Conservation (phyloP, 805 yeast species). For the Grigorovia yakushimaensis region DNA sequence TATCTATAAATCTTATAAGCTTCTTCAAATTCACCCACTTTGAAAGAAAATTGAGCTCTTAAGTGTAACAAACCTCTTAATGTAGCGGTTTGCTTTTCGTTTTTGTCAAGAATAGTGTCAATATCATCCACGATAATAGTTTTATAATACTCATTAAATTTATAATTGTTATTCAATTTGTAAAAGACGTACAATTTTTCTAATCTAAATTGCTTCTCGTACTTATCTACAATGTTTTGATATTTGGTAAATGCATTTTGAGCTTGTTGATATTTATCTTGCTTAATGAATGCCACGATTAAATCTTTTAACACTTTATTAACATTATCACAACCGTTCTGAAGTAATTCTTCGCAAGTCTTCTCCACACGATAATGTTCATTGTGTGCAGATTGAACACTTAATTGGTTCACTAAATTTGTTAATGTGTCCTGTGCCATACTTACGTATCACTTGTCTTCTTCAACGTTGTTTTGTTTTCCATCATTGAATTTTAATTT, state of each 20-base stretch:
- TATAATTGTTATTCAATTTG: slow-evolving; percentile 35
- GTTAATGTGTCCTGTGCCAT: slow-evolving; percentile 22
- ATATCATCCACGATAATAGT: slow-evolving; percentile 5
- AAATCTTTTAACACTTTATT: slow-evolving; percentile 32
- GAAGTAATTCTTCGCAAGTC: slow-evolving; percentile 18
- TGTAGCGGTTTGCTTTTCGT: slow-evolving; percentile 5
- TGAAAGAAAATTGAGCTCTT: slow-evolving; percentile 44
- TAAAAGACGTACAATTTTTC: slow-evolving; percentile 58
- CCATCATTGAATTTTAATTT: not conserved
- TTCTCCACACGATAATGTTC: slow-evolving; percentile 22
- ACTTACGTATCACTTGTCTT: not conserved
- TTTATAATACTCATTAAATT: slow-evolving; percentile 16
- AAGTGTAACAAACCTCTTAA: slow-evolving; percentile 38
- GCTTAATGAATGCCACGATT: slow-evolving; percentile 52
- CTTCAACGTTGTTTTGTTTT: not conserved
- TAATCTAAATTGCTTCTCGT: slow-evolving; percentile 20
- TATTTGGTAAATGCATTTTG: slow-evolving; percentile 32
- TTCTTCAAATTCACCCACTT: slow-evolving; percentile 38
- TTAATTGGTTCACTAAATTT: slow-evolving; percentile 19
- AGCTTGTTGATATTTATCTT: slow-evolving; percentile 53
- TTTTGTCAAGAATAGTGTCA: slow-evolving; percentile 2
- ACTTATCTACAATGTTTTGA: slow-evolving; percentile 18
- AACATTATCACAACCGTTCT: slow-evolving; percentile 14
- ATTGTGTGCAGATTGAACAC: slow-evolving; percentile 23
- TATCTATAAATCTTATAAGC: slow-evolving; percentile 44